Conservation (phyloP, 257 asterid species). For the Lantana camara region DNA sequence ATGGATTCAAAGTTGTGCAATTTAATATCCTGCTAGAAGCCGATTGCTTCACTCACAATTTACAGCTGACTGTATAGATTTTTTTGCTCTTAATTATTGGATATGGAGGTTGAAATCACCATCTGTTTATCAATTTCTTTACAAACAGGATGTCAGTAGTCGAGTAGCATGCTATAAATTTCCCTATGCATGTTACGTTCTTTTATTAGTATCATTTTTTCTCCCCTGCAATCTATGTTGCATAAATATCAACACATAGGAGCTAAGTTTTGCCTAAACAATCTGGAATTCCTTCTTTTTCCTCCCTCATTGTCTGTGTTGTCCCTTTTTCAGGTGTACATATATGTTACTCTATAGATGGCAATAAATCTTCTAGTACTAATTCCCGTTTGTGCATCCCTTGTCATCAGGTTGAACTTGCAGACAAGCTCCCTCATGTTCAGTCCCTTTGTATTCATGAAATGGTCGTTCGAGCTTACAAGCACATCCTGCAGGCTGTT, state of each 20-base stretch:
- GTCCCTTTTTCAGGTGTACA: neutral
- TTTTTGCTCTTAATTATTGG: no score
- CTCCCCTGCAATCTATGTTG: neutral
- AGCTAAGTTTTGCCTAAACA: conserved; percentile 12
- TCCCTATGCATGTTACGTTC: no score
- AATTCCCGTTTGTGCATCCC: conserved; percentile 18
- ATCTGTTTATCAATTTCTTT: no score
- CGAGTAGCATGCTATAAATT: no score
- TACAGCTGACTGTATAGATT: no score
- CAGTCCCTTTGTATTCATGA: conserved; percentile 85
- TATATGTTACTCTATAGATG: conserved; percentile 18
- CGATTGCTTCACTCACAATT: no score
- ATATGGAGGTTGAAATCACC: no score
- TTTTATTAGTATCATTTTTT: neutral
- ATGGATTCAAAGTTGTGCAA: no score
- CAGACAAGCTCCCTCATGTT: conserved; percentile 81
- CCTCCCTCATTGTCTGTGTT: neutral
- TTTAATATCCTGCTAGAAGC: no score
- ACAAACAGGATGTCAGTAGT: no score
- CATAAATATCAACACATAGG: neutral
- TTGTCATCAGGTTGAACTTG: conserved; percentile 69
- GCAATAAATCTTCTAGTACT: conserved; percentile 7
- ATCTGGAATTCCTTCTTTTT: neutral
- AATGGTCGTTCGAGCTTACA: conserved; percentile 85
- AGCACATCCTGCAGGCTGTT: conserved; percentile 73